Base-by-base conservation (phyloP, 1,139 yeast species). In the Pneumocystis sp. region DNA sequence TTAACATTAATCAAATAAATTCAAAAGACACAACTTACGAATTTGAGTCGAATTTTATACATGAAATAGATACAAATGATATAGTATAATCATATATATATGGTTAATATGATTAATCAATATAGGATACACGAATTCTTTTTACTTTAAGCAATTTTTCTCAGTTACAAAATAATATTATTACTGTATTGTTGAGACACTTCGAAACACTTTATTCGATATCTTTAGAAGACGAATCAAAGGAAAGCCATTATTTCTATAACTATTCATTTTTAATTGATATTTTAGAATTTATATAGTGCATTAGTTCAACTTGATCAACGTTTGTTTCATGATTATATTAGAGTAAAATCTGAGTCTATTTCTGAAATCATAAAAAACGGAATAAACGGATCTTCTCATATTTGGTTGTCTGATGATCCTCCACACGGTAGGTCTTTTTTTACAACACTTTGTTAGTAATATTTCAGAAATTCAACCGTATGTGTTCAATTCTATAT, bases 401-500 rank as follows among this genome's bases (percentile, higher is more conserved):
- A 75, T 5, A 76, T 78, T 65, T 83, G 87, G 87, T 71, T 76
- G 3, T 72, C 75, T 5, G 70, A 74, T 17, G 72, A 73, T 1
- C 70, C 75, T 29, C 82, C 83, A 10, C 72, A 72, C 17, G 65
- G 66, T 4, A 70, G 75, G 25, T 12, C 62, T 37, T 29, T 66
- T 21, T 31, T 59, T n/a, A 31, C 6, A 50, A 34, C 17, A 25
- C 12, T 34, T 40, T 10, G 64, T 40, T 42, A 59, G 19, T 63
- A 19, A 65, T 63, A 10, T 66, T 67, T 45, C 63, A 5, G 77
- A 78, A 65, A 79, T 79, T 1, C 78, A 82, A 1, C 73, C 78
- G 56, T 84, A 81, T 70, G 74, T 85, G 6, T 80, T 83, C 66
- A 82, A 83, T 66, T 75, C 81, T 0, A 72, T 85, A 61, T 77